Percentiles rank a stretch among this genome's conserved stretches.
These are phyloP conservation scores for Ampelocalamus luodianensis DNA, from an alignment of 176 grass and related monocot genomes.

Conservation along the genomic window DNA sequence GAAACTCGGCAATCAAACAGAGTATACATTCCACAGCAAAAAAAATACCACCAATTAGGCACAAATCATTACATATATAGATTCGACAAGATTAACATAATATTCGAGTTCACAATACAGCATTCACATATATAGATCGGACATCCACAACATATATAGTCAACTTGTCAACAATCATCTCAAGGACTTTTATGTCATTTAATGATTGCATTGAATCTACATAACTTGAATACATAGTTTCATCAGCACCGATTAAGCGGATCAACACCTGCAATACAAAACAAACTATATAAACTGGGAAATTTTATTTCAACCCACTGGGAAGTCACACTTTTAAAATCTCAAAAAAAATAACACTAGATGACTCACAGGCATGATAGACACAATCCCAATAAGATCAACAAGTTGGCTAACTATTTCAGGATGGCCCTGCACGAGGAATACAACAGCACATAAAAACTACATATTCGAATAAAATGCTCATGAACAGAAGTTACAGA, in stretches of 20 bases:
- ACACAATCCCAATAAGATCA: constrained; percentile 94
- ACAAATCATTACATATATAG: too few species aligned
- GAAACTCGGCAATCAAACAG: too few species aligned
- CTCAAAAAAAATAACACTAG: constrained; percentile 23
- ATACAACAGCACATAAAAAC: constrained; percentile 39
- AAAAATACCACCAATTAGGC: too few species aligned
- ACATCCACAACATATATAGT: too few species aligned
- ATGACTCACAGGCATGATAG: constrained; percentile 64
- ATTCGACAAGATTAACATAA: too few species aligned
- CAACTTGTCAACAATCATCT: constrained; percentile 99
- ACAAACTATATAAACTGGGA: constrained; percentile 26
- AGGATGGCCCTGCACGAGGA: constrained; percentile 68
- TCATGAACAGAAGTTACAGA: not conserved
- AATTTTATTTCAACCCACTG: not conserved
- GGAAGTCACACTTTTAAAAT: not conserved
- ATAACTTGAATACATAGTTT: constrained; percentile 78
- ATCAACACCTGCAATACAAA: constrained; percentile 71
- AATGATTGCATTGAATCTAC: constrained; percentile 88
- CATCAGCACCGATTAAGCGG: constrained; percentile 86
- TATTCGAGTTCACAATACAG: too few species aligned
- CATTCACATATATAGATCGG: too few species aligned
- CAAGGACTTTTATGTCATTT: constrained; percentile 89
- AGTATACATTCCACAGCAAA: too few species aligned
- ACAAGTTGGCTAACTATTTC: constrained; percentile 82
- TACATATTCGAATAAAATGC: constrained; percentile 14